Percentiles rank a stretch among this genome's conserved stretches.
These are phyloP conservation scores for Fomitopsis palustris DNA, from an alignment of 1,284 basidiomycete genomes.

Conservation along the genomic window DNA sequence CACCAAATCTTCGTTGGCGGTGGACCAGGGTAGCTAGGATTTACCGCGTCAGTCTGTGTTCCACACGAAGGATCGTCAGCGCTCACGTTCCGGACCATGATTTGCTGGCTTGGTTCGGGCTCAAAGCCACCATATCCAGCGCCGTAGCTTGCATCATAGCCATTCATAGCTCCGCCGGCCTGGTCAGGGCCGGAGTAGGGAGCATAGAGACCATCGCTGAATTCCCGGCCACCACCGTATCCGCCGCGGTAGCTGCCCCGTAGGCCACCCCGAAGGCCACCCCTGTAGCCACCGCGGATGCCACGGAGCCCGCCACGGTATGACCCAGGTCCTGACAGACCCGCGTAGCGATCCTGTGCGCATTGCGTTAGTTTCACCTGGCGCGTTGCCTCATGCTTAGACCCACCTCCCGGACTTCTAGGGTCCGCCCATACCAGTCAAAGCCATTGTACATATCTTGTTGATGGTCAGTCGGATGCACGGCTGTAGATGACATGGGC, in stretches of 20 bases:
- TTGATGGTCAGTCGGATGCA: conserved; percentile 2
- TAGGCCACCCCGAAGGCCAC: conserved; percentile 60
- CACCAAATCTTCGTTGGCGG: conserved; percentile 97
- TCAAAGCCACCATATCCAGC: conserved; percentile 32
- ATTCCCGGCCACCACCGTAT: conserved; percentile 30
- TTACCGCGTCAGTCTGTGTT: conserved; percentile 3
- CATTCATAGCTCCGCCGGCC: conserved; percentile 48
- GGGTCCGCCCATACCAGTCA: conserved; percentile 89
- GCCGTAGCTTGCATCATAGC: conserved; percentile 35
- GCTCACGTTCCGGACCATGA: conserved; percentile 95
- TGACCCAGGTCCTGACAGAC: conserved; percentile 63
- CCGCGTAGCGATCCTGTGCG: conserved; percentile 84
- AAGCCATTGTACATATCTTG: conserved; percentile 91
- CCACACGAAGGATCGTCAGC: not conserved
- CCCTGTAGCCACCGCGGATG: conserved; percentile 43
- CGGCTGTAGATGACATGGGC: not conserved
- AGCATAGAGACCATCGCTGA: conserved; percentile 75
- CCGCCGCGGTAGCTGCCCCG: conserved; percentile 47
- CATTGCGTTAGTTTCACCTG: not conserved
- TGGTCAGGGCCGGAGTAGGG: conserved; percentile 80
- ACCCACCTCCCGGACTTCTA: conserved; percentile 89
- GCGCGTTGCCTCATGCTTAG: not conserved
- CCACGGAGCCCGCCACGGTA: conserved; percentile 63
- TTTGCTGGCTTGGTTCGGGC: conserved; percentile 90
- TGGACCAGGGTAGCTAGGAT: conserved; percentile 91